These are phyloP conservation scores for Primulina huaijiensis DNA, from an alignment of 257 asterid species.

Conservation along the genomic window DNA sequence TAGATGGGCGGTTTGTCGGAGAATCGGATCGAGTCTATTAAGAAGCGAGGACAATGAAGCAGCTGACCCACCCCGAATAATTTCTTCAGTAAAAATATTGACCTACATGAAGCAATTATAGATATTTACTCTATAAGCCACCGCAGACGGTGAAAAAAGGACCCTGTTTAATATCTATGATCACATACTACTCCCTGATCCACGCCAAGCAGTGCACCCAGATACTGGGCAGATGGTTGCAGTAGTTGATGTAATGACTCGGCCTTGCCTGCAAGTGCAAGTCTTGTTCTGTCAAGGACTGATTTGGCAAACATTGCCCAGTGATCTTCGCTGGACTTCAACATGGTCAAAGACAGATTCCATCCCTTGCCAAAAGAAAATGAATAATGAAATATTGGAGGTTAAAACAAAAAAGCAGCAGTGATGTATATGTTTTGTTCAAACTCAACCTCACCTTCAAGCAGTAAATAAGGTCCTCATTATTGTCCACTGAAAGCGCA, in stretches of 20 bases:
- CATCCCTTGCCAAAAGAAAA: slow-evolving; percentile 62
- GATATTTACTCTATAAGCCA: slow-evolving; percentile 21
- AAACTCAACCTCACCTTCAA: slow-evolving; percentile 64
- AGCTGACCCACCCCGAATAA: slow-evolving; percentile 95
- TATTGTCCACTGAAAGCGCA: slow-evolving; percentile 72
- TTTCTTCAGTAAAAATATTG: slow-evolving; percentile 92
- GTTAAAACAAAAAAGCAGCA: not conserved
- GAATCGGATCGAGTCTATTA: slow-evolving; percentile 93
- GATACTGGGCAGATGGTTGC: slow-evolving; percentile 97
- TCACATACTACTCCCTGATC: slow-evolving; percentile 80
- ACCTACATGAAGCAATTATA: slow-evolving; percentile 50
- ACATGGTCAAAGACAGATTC: slow-evolving; percentile 75
- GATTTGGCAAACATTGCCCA: slow-evolving; percentile 97
- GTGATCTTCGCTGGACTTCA: slow-evolving; percentile 46
- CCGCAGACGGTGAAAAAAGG: slow-evolving; percentile 18
- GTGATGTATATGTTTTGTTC: slow-evolving; percentile 1
- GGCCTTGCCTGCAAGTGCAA: slow-evolving; percentile 86
- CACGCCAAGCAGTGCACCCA: slow-evolving; percentile 88
- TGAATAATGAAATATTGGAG: slow-evolving; percentile 1
- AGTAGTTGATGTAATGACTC: slow-evolving; percentile 79
- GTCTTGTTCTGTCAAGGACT: slow-evolving; percentile 89
- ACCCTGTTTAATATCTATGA: slow-evolving; percentile 12
- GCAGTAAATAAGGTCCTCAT: slow-evolving; percentile 90
- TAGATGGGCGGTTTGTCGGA: slow-evolving; percentile 81
- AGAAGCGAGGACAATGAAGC: slow-evolving; percentile 93